These are phyloP conservation scores for Calonectria ilicicola DNA, from an alignment of 2,329 filamentous ascomycete species.

Conservation along the genomic window DNA sequence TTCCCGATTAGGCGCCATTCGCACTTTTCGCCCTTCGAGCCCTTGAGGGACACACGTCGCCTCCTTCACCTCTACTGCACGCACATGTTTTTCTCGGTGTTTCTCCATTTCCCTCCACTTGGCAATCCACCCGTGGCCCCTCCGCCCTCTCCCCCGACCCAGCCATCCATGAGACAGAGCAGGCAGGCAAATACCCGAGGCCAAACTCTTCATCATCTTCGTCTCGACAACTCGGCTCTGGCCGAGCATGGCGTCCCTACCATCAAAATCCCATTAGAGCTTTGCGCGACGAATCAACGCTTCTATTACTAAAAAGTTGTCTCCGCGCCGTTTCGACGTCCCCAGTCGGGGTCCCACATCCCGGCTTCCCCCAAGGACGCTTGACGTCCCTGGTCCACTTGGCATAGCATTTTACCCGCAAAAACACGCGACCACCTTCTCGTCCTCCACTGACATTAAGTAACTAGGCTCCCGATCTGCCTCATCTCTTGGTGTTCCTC, in stretches of 20 bases:
- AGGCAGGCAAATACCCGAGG: not conserved
- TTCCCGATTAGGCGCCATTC: conserved; percentile 11
- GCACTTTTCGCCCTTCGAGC: conserved; percentile 10
- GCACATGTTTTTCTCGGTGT: conserved; percentile 24
- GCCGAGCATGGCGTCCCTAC: conserved; percentile 16
- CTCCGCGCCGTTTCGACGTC: conserved; percentile 35
- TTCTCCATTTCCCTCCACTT: conserved; percentile 22
- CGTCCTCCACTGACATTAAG: conserved; percentile 38
- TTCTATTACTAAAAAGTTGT: conserved; percentile 29
- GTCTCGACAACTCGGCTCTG: conserved; percentile 25
- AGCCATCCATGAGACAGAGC: conserved; percentile 14
- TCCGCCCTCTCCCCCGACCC: conserved; percentile 25
- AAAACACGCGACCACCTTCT: conserved; percentile 43
- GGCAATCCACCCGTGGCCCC: conserved; percentile 22
- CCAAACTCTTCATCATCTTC: conserved; percentile 20
- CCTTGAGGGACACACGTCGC: conserved; percentile 23
- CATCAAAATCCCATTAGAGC: not conserved
- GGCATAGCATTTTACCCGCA: conserved; percentile 41
- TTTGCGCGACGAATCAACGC: conserved; percentile 29
- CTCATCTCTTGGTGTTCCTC: conserved; percentile 23
- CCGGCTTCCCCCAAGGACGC: conserved; percentile 40
- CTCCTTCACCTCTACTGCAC: conserved; percentile 13
- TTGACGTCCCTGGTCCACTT: conserved; percentile 41
- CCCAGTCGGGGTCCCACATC: conserved; percentile 42
- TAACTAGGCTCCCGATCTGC: conserved; percentile 34